Base-by-base conservation (phyloP, 2,329 filamentous ascomycete species). In the Herpotrichia juniperi region DNA sequence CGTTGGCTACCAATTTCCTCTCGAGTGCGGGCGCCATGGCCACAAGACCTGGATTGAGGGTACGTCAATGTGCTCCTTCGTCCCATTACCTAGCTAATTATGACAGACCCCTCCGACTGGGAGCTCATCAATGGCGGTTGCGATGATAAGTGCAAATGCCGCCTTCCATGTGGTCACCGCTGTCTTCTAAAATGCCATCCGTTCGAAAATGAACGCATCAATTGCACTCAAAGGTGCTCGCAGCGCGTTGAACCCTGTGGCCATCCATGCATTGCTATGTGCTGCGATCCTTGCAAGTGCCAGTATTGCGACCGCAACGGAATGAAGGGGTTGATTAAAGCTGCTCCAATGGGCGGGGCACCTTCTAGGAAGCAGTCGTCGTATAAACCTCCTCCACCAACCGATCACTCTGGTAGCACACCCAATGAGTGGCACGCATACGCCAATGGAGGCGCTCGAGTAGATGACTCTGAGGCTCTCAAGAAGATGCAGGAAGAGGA, bases 11-110 rank as follows among this genome's bases (percentile, higher is more conserved):
- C 71, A 76, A 2, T 61, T 93, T 0, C 88, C 88, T 1, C 67
- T 93, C 12, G 78, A 78, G 5, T 94, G 90, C 63, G 63, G 74
- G 5, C 82, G 80, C 0, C 90, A 93, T 64, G 66, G 73, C 0
- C 75, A 67, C 1, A 78, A 76, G 24, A 81, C 76, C 0, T 75
- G 78, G 40, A 80, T 91, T 25, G 71, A 75, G 39, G 51, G 49
- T 42, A 52, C 37, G 35, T 34, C 3, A 22, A n/a, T n/a, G 28
- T n/a, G 32, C 7, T 22, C 39, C n/a, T 19, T 3, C 4, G 6
- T 30, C 22, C 26, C n/a, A 34, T 16, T 7, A 4, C 10, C 9
- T 44, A 11, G 26, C 49, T 48, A 53, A 21, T 24, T n/a, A 7
- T 25, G 14, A 19, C 8, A 26, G 48, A 60, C 0, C 59, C 63